A percentile compares a stretch with the other conserved stretches of the same genome.
Conservation (phyloP, 805 yeast species). For the Tetrapisispora phaffii region DNA sequence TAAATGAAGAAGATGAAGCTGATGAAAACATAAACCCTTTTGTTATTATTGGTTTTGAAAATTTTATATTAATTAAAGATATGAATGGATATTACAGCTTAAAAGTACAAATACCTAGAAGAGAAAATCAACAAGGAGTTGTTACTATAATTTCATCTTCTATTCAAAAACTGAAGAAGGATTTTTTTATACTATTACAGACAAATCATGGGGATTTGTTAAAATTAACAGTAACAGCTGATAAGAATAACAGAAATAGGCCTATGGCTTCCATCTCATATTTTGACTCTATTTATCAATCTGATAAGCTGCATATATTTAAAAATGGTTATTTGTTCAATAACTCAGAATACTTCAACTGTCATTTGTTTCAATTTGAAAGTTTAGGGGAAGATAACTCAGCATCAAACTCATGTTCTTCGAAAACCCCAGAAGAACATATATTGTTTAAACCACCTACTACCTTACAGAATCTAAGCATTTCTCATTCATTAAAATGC, state of each 20-base stretch:
- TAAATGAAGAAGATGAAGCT: slow-evolving; percentile 30
- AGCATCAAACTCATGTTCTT: slow-evolving; percentile 21
- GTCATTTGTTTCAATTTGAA: slow-evolving; percentile 68
- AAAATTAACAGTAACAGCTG: slow-evolving; percentile 48
- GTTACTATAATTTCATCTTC: slow-evolving; percentile 44
- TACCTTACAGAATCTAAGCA: slow-evolving; percentile 45
- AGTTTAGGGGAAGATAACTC: slow-evolving; percentile 55
- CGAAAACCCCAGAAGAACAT: slow-evolving; percentile 27
- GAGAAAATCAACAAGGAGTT: slow-evolving; percentile 22
- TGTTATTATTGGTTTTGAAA: slow-evolving; percentile 48
- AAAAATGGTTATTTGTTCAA: slow-evolving; percentile 70
- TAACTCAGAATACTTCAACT: slow-evolving; percentile 52
- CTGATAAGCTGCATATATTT: slow-evolving; percentile 48
- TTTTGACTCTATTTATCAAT: slow-evolving; percentile 66
- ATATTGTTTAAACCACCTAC: slow-evolving; percentile 24
- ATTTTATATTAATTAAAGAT: slow-evolving; percentile 43
- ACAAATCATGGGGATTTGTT: slow-evolving; percentile 63
- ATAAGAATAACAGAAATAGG: slow-evolving; percentile 30
- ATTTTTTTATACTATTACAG: slow-evolving; percentile 64
- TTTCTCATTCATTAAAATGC: slow-evolving; percentile 39
- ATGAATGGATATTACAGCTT: slow-evolving; percentile 30
- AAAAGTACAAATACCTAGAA: slow-evolving; percentile 47
- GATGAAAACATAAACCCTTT: slow-evolving; percentile 44
- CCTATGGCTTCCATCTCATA: slow-evolving; percentile 44
- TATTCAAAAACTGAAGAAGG: slow-evolving; percentile 52